A percentile compares a stretch with the other conserved stretches of the same genome.
phyloP scores from a whole-genome alignment of 2,329 filamentous ascomycete genomes.

The Lomentospora prolificans region DNA sequence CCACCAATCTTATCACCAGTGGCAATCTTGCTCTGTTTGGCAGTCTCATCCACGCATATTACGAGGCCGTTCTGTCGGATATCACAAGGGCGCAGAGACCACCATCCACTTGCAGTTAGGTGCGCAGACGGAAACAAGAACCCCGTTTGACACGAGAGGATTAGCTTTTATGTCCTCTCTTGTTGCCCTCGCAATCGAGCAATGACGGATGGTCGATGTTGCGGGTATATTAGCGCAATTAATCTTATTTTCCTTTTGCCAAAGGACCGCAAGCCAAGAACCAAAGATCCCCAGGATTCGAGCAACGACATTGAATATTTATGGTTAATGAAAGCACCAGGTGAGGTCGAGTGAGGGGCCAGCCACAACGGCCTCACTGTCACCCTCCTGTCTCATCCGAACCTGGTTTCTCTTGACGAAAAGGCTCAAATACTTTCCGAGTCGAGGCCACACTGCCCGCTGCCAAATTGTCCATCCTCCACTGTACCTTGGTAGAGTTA shows the following conservation, averaged over 20 bases:
- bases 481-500: too few species aligned
- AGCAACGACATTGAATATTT: too few species aligned
- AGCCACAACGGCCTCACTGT: background rate
- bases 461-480: background rate
- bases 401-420: background rate
- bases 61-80: background rate
- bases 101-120: too few species aligned
- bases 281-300: too few species aligned
- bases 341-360: background rate
- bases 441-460: too few species aligned
- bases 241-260: background rate
- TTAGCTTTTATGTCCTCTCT: background rate
- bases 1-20: background rate
- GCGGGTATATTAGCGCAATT: background rate
- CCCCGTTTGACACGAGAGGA: background rate
- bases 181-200: background rate
- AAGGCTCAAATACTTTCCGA: background rate
- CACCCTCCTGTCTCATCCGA: background rate
- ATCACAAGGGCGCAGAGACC: background rate
- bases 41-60: background rate
- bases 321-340: too few species aligned
- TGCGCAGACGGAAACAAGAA: too few species aligned
- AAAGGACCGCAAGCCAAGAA: too few species aligned
- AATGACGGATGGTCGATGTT: background rate
- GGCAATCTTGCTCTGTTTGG: background rate